Percentiles rank a stretch among this genome's conserved stretches.
These are phyloP conservation scores for Blastobotrys niveus DNA, from an alignment of 1,139 yeast genomes.

Conservation along the genomic window DNA sequence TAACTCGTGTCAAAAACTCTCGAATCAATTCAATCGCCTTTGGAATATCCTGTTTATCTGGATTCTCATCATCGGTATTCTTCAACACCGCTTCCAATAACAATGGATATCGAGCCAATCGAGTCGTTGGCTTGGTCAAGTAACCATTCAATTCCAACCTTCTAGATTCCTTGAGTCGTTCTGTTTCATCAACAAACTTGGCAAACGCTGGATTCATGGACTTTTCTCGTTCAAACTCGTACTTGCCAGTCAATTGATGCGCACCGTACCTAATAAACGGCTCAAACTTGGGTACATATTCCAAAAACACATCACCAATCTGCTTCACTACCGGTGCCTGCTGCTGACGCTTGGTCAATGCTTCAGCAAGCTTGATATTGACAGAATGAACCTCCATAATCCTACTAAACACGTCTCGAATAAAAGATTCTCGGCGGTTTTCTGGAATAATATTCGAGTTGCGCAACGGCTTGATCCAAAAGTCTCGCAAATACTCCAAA, in stretches of 20 bases:
- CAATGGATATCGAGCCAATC: conserved; percentile 92
- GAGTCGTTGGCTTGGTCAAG: conserved; percentile 88
- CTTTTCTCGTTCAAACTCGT: conserved; percentile 92
- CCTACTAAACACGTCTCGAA: conserved; percentile 86
- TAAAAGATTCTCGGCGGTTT: conserved; percentile 81
- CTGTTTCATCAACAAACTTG: conserved; percentile 86
- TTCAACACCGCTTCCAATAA: conserved; percentile 78
- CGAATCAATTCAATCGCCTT: conserved; percentile 73
- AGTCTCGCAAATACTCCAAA: conserved; percentile 86
- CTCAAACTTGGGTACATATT: conserved; percentile 78
- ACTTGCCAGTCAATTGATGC: conserved; percentile 92
- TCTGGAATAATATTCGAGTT: conserved; percentile 85
- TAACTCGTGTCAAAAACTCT: conserved; percentile 71
- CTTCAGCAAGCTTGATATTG: conserved; percentile 80
- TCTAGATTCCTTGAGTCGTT: conserved; percentile 80
- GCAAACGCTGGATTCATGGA: conserved; percentile 86
- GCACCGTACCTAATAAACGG: conserved; percentile 93
- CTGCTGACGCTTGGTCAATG: conserved; percentile 83
- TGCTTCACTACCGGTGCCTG: conserved; percentile 78
- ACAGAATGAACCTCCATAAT: conserved; percentile 81
- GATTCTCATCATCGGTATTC: conserved; percentile 66
- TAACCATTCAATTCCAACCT: conserved; percentile 91
- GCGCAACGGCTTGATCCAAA: conserved; percentile 86
- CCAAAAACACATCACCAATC: conserved; percentile 81
- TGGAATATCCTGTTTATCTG: conserved; percentile 66